Base-by-base conservation (phyloP, 441 rosid genomes). In the Pelargonium citronellum region DNA sequence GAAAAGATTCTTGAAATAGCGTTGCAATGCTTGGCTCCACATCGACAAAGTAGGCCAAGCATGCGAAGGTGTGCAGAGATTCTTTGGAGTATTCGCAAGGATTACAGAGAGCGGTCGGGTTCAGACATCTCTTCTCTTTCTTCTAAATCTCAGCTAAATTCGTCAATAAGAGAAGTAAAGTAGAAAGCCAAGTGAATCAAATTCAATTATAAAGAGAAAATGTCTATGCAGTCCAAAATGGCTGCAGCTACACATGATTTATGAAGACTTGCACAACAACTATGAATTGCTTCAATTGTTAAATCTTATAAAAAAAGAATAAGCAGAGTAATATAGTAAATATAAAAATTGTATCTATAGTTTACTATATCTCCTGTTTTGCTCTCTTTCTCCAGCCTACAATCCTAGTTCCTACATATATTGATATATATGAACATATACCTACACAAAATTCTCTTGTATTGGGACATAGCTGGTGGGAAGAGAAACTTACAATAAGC, bases 11-110 rank as follows among this genome's bases (percentile, higher is more conserved):
- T 88, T 37, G 96, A 94, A 77, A 83, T 94, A 68, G 88, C 96
- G 19, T 77, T 85, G 60, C 89, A 77, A 63, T 94, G 99, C 75
- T 61, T 90, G 79, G 97, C 95, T 70, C 90, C 92, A 1, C 79
- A 74, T 39, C 81, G 91, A 81, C 87, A 83, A 69, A 81, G 68
- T 20, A 80, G 99, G 76, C 95, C 99, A n/a, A 81, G 80, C 78
- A 91, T 94, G 97, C 86, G 83, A 75, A 84, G 80, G 64, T 91
- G 97, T 62, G 93, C 85, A 24, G 97, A 94, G 89, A 77, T 90
- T 75, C 84, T 94, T 11, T 91, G 99, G 95, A 79, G 80, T 30
- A 83, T 91, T 37, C 97, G 97, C 7, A 94, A 94, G 84, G 94
- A 90, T 74, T 91, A 81, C 78, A 84, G 85, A 74, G 94, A 87